Evolutionary conservation across 2,329 filamentous ascomycete species (phyloP).

Genomic region (Colletotrichum lini): DNA sequence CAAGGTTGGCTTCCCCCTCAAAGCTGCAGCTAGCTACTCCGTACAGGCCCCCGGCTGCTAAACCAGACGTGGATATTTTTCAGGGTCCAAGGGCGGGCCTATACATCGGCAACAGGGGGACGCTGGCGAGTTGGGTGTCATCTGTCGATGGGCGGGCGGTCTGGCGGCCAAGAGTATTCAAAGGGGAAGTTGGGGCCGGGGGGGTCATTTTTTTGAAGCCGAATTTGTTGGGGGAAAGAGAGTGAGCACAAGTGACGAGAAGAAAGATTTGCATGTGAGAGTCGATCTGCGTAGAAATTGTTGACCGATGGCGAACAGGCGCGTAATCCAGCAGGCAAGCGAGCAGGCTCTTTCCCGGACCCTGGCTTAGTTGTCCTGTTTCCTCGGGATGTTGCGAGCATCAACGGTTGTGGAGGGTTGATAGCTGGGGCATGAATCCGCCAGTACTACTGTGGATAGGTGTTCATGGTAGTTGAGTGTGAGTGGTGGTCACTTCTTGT

Average conservation of each 20-base stretch:
- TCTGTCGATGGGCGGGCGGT: constrained; percentile 42
- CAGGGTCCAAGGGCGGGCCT: constrained; percentile 38
- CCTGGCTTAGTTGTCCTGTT: neutral
- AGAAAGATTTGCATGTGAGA: constrained; percentile 38
- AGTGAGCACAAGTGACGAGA: neutral
- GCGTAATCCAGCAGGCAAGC: neutral
- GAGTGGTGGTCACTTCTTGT: too few species aligned
- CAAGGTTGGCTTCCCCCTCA: constrained; percentile 28
- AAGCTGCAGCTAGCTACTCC: constrained; percentile 22
- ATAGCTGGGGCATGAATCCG: neutral
- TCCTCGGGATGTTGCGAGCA: constrained; percentile 6
- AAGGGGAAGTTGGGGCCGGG: constrained; percentile 40
- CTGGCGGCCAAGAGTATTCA: constrained; percentile 41
- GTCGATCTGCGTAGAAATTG: constrained; percentile 33
- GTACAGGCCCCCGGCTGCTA: constrained; percentile 7
- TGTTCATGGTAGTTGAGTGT: too few species aligned
- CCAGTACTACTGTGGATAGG: too few species aligned
- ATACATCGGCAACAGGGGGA: constrained; percentile 17
- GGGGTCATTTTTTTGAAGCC: constrained; percentile 28
- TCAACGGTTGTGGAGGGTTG: constrained; percentile 7
- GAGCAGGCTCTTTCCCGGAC: constrained; percentile 29
- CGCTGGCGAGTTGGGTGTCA: constrained; percentile 23
- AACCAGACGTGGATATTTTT: constrained; percentile 24
- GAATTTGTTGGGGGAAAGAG: constrained; percentile 41
- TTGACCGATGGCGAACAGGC: constrained; percentile 30